Percentiles rank a stretch among this genome's conserved stretches.
Evolutionary conservation across 2,329 filamentous ascomycete genomes (phyloP).

Genomic region (Diaporthe amygdali): DNA sequence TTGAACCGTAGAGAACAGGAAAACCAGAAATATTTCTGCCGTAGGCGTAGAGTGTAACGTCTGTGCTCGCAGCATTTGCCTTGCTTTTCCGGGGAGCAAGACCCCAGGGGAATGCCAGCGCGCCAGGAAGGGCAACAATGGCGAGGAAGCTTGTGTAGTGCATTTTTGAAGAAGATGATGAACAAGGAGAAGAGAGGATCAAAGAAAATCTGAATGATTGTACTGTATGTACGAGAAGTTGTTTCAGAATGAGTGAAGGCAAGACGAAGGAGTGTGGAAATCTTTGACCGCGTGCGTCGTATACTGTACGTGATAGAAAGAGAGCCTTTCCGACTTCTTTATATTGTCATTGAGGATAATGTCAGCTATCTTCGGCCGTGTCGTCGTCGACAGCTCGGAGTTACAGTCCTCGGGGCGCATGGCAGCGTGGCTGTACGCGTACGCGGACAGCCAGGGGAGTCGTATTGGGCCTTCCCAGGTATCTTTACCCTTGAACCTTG

Average conservation of each 20-base stretch:
- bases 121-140: constrained; percentile 1
- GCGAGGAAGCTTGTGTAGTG: background rate
- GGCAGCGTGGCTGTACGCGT: background rate
- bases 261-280: background rate
- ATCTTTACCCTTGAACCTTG: background rate
- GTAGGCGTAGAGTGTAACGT: constrained; percentile 20
- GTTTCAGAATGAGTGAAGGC: background rate
- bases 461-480: background rate
- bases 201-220: background rate
- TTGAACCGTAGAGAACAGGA: background rate
- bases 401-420: background rate
- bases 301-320: background rate
- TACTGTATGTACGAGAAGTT: background rate
- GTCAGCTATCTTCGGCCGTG: background rate
- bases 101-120: background rate
- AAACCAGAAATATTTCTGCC: constrained; percentile 15
- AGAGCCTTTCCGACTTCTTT: background rate
- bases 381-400: background rate
- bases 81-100: background rate
- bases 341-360: background rate
- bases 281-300: background rate
- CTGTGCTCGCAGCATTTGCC: constrained; percentile 23
- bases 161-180: background rate
- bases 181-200: background rate
- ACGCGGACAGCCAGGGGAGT: background rate